These are phyloP conservation scores for Fraxinus ornus DNA, from an alignment of 305 asterid species.

Conservation along the genomic window DNA sequence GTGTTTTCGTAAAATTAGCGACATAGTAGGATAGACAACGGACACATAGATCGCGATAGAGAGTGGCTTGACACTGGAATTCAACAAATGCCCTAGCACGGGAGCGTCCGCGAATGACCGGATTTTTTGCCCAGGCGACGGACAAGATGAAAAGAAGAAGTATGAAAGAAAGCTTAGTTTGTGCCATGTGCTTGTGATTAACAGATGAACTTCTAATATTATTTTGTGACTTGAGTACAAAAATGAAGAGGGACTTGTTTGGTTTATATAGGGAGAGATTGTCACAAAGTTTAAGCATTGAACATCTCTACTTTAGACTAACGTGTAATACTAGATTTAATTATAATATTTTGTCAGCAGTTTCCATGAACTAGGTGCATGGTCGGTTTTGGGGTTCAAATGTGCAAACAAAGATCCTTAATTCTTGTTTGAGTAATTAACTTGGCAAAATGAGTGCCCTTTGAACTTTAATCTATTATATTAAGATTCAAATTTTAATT, in stretches of 20 bases:
- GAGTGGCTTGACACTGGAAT: slow-evolving; percentile 41
- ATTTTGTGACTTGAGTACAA: slow-evolving; percentile 22
- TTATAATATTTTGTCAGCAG: slow-evolving; percentile 23
- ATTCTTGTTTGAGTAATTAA: slow-evolving; percentile 34
- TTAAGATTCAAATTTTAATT: too few relatives aligned
- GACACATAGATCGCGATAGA: slow-evolving; percentile 43
- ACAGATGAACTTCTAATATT: background rate
- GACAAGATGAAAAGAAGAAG: slow-evolving; percentile 12
- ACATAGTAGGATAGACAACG: slow-evolving; percentile 40
- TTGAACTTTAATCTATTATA: background rate
- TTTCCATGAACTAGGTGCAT: slow-evolving; percentile 26
- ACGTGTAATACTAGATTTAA: slow-evolving; percentile 19
- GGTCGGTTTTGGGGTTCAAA: slow-evolving; percentile 25
- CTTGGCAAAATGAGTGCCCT: background rate
- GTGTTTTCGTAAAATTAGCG: slow-evolving; percentile 28
- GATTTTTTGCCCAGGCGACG: slow-evolving; percentile 9
- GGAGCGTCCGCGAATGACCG: slow-evolving; percentile 2
- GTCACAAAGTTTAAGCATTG: slow-evolving; percentile 22
- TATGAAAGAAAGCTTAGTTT: slow-evolving; percentile 19
- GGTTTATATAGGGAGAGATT: slow-evolving; percentile 35
- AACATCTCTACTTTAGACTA: slow-evolving; percentile 19
- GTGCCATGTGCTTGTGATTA: slow-evolving; percentile 28
- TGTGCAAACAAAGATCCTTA: slow-evolving; percentile 23
- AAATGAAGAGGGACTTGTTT: slow-evolving; percentile 17
- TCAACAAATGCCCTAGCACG: slow-evolving; percentile 39